A percentile compares a stretch with the other conserved stretches of the same genome.
These are phyloP conservation scores for Mortierella sp. DNA, from an alignment of 371 early-diverging fungal genomes.

Conservation along the genomic window DNA sequence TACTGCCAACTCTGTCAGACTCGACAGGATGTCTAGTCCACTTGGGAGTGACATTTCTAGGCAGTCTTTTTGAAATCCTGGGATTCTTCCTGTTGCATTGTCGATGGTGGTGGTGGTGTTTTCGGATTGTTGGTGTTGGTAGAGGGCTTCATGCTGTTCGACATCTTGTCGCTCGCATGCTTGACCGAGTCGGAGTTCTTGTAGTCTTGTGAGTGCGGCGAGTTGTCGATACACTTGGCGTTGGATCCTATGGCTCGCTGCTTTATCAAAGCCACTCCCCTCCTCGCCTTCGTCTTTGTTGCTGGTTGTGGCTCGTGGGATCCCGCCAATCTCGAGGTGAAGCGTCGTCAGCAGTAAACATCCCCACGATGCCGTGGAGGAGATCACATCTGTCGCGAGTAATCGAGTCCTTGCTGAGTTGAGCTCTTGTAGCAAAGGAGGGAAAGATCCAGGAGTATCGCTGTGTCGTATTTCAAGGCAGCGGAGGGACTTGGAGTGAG, in stretches of 20 bases:
- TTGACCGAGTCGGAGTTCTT: neutral
- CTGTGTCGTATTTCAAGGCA: neutral
- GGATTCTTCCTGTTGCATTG: too few relatives aligned
- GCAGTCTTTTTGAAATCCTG: neutral
- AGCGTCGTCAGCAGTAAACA: neutral
- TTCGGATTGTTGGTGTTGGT: neutral
- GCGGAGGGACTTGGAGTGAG: neutral
- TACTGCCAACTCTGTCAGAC: neutral
- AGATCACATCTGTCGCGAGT: neutral
- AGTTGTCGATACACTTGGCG: neutral
- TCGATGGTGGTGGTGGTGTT: neutral
- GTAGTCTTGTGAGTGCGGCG: neutral
- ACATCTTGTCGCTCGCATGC: neutral
- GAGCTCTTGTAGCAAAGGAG: too few relatives aligned
- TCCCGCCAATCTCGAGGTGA: slow-evolving; percentile 1
- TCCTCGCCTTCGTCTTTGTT: too few relatives aligned
- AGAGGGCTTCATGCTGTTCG: neutral
- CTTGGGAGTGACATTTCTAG: neutral
- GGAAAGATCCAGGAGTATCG: neutral
- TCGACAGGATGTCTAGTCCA: neutral
- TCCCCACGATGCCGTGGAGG: neutral
- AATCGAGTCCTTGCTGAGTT: neutral
- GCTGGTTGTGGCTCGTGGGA: neutral
- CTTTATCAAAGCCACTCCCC: neutral
- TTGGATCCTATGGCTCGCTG: neutral